Evolutionary conservation across 768 basidiomycete species (phyloP), one percentile per base, ranked within the genome.

Genomic region (Lactarius pseudohatsudake): DNA sequence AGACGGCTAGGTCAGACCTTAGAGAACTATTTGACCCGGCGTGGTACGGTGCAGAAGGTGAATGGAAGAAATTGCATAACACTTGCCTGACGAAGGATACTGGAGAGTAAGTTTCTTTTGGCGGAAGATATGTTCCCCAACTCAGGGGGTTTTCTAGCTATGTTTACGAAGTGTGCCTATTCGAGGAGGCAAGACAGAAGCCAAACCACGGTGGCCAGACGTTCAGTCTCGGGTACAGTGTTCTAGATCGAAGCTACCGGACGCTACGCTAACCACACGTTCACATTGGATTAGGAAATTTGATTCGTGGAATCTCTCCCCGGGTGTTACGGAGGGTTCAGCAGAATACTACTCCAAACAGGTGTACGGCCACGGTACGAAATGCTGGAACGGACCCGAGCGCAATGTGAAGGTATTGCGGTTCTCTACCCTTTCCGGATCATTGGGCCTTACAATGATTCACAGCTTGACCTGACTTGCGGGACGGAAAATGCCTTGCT

Each of bases 351-450:
- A 98, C 76, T 77, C 83, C 56, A 88, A 85, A 72, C 94, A 96
- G 72, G 76, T 85, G 16, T 99, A 98, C 79, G 86, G 86, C 43
- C 81, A 83, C 61, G 97, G 96, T 47, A 82, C 94, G 5, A 86
- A 88, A 73, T 98, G 96, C 80, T 97, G 96, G 96, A 97, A 97
- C 72, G 96, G 97, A 1, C 97, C 97, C 4, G 84, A 91, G 69
- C 86, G 96, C 36, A 94, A 85, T 67, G 90, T 94, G 38, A 82
- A 86, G 74, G 94, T 92, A 75, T 59, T 83, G 11, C 41, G 9
- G 45, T 45, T 18, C 18, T 34, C 56, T 54, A 41, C 18, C 16
- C 22, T 18, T 57, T 54, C 7, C 26, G 28, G 45, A 54, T 45
- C 36, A 18, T 43, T 16, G 13, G n/a, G 10, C 36, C 68, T 73